Conservation (phyloP, 371 early-diverging fungal species). For the Rhizopus sp. region DNA sequence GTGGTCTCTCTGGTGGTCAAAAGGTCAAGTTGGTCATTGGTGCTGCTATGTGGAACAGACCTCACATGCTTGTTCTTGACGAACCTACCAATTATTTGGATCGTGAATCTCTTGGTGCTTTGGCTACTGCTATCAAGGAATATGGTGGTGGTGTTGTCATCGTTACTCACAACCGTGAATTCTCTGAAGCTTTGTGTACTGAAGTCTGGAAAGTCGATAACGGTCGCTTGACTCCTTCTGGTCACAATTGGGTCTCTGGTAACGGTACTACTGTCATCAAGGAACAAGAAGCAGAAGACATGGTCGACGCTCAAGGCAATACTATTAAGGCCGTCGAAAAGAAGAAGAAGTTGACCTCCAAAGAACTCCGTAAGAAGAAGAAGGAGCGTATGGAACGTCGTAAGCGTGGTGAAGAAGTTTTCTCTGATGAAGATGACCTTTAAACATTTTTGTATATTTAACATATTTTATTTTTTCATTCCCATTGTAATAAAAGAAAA, state of each 20-base stretch:
- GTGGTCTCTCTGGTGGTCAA: constrained; percentile 90
- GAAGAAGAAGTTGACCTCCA: constrained; percentile 51
- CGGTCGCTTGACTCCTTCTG: constrained; percentile 58
- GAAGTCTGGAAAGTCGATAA: constrained; percentile 79
- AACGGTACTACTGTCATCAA: constrained; percentile 41
- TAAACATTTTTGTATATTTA: constrained; percentile 15
- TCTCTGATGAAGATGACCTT: constrained; percentile 51
- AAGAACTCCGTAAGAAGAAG: constrained; percentile 59
- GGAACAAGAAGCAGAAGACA: constrained; percentile 44
- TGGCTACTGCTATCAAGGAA: constrained; percentile 65
- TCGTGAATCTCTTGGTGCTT: constrained; percentile 75
- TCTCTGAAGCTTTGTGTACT: constrained; percentile 68
- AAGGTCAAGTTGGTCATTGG: constrained; percentile 90
- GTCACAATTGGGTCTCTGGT: constrained; percentile 57
- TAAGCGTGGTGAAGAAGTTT: constrained; percentile 60
- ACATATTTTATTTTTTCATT: too few relatives aligned
- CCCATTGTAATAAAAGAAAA: too few relatives aligned
- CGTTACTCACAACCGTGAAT: constrained; percentile 77
- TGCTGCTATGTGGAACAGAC: constrained; percentile 83
- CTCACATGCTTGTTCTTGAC: constrained; percentile 88
- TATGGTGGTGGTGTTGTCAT: constrained; percentile 80
- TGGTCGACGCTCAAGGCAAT: constrained; percentile 55
- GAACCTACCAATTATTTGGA: constrained; percentile 89
- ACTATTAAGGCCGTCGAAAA: constrained; percentile 48
- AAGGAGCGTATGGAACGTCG: constrained; percentile 60